Evolutionary conservation across 371 early-diverging fungal genomes (phyloP), one percentile per base, ranked within the genome.

Genomic region (Syncephalastrum contaminatum): DNA sequence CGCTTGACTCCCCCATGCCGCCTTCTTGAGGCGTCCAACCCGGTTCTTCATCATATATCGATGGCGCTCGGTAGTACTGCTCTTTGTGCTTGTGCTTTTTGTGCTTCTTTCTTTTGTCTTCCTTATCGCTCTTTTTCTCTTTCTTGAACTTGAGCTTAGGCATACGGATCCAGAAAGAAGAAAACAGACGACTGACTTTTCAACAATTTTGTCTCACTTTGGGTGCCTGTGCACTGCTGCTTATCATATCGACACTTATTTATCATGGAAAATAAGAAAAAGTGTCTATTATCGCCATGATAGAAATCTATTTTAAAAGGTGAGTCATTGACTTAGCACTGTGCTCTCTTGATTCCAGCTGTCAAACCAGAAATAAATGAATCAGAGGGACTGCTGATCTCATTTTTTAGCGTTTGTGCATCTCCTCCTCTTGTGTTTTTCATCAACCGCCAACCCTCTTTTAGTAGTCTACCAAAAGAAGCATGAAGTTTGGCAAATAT

Each of bases 401-500:
- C 41, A 51, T 21, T 51, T 42, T 40, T 40, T 30, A 42, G 19
- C 51, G 4, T 25, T 25, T 51, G 39, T 19, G 51, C 42, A 40
- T 51, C 42, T 51, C 27, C 30, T 18, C 18, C 15, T 40, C 19
- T 39, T 51, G 8, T 51, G 8, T 18, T 21, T 51, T 51, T 30
- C 36, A 30, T 30, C 36, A 30, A 30, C 36, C 36, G 36, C 36
- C 36, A 30, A 30, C 36, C 36, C 12, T 30, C 36, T 30, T 30
- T 30, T 24, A 30, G 36, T 51, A 25, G 41, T 22, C 21, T 30
- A 30, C 36, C 36, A 30, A 48, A 48, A 21, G 40, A 14, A 18
- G 40, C 4, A 90, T 90, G 91, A 90, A 90, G 73, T 90, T 88
- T 75, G 90, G 88, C 39, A 81, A 80, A 47, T 88, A 86, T 62